Base-by-base conservation (phyloP, 2,329 filamentous ascomycete species). In the Chrysosporium keratinophilum region DNA sequence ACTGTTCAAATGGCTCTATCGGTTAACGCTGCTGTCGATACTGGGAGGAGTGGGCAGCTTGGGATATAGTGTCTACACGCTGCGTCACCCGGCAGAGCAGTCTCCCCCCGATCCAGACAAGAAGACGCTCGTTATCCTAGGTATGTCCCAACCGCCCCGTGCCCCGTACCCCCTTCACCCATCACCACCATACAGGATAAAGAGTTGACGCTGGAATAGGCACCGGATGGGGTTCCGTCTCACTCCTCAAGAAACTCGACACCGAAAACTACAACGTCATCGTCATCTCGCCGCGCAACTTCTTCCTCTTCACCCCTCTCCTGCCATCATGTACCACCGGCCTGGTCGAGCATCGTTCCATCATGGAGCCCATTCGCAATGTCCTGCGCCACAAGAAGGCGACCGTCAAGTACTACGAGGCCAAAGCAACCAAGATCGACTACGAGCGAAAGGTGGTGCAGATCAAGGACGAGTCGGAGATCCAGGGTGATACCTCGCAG, bases 231-330 rank as follows among this genome's bases (percentile, higher is more conserved):
- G 93, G 84, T 63, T 88, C 91, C 42, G 88, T 98, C 65, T 94
- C 91, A 57, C 83, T 98, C 57, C 82, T 98, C 61, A 98, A 98
- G 82, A 96, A 95, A 71, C 87, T 98, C 72, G 90, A 98, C 69
- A 96, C 91, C 58, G 87, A 95, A 72, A 95, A 97, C 80, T 98
- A 97, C 82, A 97, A 98, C 71, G 91, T 97, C 71, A 74, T 97
- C 68, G 89, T 98, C 70, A 88, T 98, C 71, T 97, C 93, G 48
- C 93, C 93, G 52, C 88, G 93, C 69, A 98, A 98, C 77, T 98
- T 95, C 81, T 98, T 98, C 83, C 85, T 98, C 63, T 98, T 98
- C 80, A 98, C 93, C 31, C 93, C 93, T 57, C 83, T 98, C 56
- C 82, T 98, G 58, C 93, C 93, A 60, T 97, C 91, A 68, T 98